Evolutionary conservation across 179 eudicot genomes (phyloP).

Genomic region (Heliamphora ciliata): DNA sequence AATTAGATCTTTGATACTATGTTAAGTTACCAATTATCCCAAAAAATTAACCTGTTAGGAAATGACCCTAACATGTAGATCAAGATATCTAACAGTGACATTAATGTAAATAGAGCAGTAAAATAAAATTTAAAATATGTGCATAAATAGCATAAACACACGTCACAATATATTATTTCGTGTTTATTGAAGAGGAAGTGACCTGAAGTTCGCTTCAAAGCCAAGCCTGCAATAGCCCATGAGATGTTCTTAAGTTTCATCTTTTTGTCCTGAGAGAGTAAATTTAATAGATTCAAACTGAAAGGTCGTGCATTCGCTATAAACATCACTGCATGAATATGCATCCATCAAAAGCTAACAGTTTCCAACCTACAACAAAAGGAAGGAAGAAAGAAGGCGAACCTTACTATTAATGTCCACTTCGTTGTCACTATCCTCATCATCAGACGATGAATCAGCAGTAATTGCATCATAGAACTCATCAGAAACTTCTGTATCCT

Average conservation of each 20-base stretch:
- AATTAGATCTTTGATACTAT: too few species aligned
- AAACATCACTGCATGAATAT: neutral
- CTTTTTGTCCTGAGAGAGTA: slow-evolving; percentile 41
- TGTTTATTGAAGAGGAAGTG: neutral
- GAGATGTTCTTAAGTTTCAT: slow-evolving; percentile 58
- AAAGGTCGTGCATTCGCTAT: slow-evolving; percentile 4
- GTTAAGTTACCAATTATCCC: too few species aligned
- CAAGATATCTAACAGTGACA: neutral
- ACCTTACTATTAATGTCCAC: slow-evolving; percentile 49
- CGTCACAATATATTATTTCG: neutral
- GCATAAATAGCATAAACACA: neutral
- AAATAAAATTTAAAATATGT: neutral
- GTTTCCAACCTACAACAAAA: slow-evolving; percentile 11
- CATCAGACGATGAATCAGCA: slow-evolving; percentile 57
- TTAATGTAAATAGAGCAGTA: neutral
- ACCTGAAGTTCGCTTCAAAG: slow-evolving; percentile 52
- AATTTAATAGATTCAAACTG: slow-evolving; percentile 17
- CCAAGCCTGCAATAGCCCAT: slow-evolving; percentile 59
- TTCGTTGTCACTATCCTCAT: slow-evolving; percentile 54
- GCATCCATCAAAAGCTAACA: neutral
- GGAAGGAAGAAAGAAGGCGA: slow-evolving; percentile 18
- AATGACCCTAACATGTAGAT: too few species aligned
- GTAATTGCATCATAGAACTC: slow-evolving; percentile 87
- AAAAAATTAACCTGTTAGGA: too few species aligned
- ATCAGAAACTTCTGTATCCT: slow-evolving; percentile 47